phyloP scores from a whole-genome alignment of 2,329 filamentous ascomycete genomes.

The Microcyclospora tardicrescens region DNA sequence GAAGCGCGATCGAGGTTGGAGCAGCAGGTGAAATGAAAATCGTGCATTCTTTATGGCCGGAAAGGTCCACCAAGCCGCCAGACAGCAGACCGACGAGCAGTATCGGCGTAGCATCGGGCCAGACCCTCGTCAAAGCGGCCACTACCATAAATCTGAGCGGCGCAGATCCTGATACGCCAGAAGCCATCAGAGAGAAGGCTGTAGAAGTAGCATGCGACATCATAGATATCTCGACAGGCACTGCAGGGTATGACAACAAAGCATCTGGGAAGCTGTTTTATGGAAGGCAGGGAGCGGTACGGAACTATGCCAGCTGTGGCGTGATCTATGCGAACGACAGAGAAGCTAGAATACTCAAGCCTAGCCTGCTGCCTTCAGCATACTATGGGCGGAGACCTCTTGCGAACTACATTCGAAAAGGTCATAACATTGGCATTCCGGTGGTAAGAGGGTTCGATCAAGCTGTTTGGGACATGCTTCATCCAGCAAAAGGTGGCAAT shows the following conservation, averaged over 20 bases:
- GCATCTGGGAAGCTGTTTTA: slow-evolving; percentile 30
- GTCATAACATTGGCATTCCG: slow-evolving; percentile 66
- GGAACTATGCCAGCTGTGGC: slow-evolving; percentile 59
- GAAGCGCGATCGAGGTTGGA: slow-evolving; percentile 81
- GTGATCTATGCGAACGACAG: slow-evolving; percentile 72
- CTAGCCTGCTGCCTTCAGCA: slow-evolving; percentile 68
- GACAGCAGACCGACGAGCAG: slow-evolving; percentile 31
- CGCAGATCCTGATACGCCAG: slow-evolving; percentile 27
- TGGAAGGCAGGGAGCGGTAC: slow-evolving; percentile 33
- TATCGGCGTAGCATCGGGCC: slow-evolving; percentile 2
- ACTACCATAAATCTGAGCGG: slow-evolving; percentile 17
- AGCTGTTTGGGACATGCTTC: slow-evolving; percentile 58
- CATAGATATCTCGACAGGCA: slow-evolving; percentile 35
- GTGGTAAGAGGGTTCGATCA: slow-evolving; percentile 85
- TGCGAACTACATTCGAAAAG: slow-evolving; percentile 67
- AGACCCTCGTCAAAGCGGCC: slow-evolving; percentile 10
- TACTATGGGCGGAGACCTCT: slow-evolving; percentile 75
- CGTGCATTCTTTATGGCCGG: slow-evolving; percentile 68
- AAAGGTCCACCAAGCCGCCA: slow-evolving; percentile 43
- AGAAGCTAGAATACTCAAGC: slow-evolving; percentile 75
- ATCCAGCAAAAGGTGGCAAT: slow-evolving; percentile 40
- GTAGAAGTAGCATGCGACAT: slow-evolving; percentile 34
- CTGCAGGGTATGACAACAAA: slow-evolving; percentile 35
- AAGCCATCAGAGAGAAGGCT: slow-evolving; percentile 30
- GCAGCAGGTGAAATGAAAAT: slow-evolving; percentile 86